Evolutionary conservation across 306 rosid genomes (phyloP), one percentile per base, ranked within the genome.

Genomic region (Mimosa bimucronata): DNA sequence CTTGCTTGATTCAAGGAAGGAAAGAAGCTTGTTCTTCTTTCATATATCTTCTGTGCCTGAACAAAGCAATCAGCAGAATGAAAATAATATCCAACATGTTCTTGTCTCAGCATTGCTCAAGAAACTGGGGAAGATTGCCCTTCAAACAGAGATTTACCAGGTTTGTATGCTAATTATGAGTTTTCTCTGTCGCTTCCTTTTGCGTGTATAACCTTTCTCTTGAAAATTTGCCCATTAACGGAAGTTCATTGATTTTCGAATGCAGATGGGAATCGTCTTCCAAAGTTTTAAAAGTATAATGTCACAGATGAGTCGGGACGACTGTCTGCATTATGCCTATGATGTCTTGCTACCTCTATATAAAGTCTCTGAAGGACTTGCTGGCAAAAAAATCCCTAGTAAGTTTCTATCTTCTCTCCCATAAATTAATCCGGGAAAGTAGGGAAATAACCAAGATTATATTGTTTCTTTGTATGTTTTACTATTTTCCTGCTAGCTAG

Each of bases 241-340:
- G 81, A 67, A 30, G 21, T 67, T 7, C 34, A 79, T 81, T 45
- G 26, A 79, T 88, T 73, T 73, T 66, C 85, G 34, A 52, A 45
- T 75, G 84, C 91, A 94, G 98, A 92, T 90, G 97, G 88, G 78
- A 67, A 86, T 89, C 64, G 90, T 92, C 85, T 91, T 92, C 84
- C 80, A 88, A 80, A 77, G 91, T 89, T 94, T 85, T 62, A 45
- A 82, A 42, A 83, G 81, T 37, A 53, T 92, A 69, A 81, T 90
- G 71, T 86, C 87, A 15, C 87, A 89, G 87, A 77, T 94, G 45
- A 75, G 85, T 70, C 81, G 18, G 80, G 94, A 88, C 28, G 95
- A 91, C 38, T 83, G 89, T 80, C 78, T 71, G 73, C 85, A 64
- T 45, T 91, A 90, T 89, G 95, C 90, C 15, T 79, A 74, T 44